A percentile compares a stretch with the other conserved stretches of the same genome.
Evolutionary conservation across 2,329 filamentous ascomycete genomes (phyloP).

Genomic region (Colletotrichum liaoningense): DNA sequence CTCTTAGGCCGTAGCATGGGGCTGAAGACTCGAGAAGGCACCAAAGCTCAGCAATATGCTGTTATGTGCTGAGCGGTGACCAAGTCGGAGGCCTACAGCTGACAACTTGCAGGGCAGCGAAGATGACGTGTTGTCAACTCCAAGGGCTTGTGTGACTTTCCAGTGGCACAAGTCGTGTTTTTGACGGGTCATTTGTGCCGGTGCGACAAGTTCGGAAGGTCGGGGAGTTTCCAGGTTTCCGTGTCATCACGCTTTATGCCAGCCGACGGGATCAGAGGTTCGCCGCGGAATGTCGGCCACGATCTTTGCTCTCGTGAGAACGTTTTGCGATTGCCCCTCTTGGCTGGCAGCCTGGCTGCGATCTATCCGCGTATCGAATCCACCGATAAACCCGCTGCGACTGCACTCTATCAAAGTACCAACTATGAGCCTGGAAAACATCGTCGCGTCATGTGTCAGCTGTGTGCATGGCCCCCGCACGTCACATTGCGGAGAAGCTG

Average conservation of each 20-base stretch:
- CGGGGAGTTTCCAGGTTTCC: neutral
- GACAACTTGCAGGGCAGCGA: too few relatives aligned
- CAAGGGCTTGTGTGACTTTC: too few relatives aligned
- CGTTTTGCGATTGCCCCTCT: neutral
- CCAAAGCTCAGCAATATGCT: too few relatives aligned
- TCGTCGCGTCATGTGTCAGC: constrained; percentile 16
- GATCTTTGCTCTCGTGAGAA: neutral
- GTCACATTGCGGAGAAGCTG: constrained; percentile 22
- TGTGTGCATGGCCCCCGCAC: neutral
- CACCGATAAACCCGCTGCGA: neutral
- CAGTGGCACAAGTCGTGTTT: too few relatives aligned
- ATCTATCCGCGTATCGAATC: too few relatives aligned
- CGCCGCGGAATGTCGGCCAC: neutral
- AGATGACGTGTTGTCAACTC: too few relatives aligned
- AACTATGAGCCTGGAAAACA: neutral
- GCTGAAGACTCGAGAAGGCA: too few relatives aligned
- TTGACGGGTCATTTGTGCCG: too few relatives aligned
- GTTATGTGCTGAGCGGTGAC: too few relatives aligned
- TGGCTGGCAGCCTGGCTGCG: neutral
- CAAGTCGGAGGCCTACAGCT: too few relatives aligned
- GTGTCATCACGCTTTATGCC: neutral
- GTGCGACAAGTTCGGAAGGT: neutral
- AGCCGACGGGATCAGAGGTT: neutral
- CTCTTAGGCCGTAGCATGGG: neutral
- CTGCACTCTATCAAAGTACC: neutral